Evolutionary conservation across 768 basidiomycete species (phyloP).

Genomic region (Collybia sordida): DNA sequence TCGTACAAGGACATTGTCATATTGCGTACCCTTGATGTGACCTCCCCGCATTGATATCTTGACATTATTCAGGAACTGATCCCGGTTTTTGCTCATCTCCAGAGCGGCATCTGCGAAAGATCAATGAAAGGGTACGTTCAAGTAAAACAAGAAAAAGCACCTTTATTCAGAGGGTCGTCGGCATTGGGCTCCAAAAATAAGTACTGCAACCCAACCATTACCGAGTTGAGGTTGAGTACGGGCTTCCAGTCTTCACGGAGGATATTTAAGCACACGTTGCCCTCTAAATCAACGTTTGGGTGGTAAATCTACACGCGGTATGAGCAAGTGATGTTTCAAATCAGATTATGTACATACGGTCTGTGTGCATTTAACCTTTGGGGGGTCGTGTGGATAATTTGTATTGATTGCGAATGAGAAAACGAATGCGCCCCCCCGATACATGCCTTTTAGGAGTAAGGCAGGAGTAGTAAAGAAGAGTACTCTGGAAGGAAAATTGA

Average conservation of each 20-base stretch:
- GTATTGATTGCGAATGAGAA: conserved; percentile 97
- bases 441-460: conserved; percentile 72
- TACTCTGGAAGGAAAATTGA: not conserved
- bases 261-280: conserved; percentile 98
- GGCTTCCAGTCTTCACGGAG: conserved; percentile 99
- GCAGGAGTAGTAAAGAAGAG: conserved; percentile 5
- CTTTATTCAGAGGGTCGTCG: conserved; percentile 98
- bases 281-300: conserved; percentile 96
- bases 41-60: conserved; percentile 85
- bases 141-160: conserved; percentile 34
- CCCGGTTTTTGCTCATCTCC: conserved; percentile 87
- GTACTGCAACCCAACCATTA: conserved; percentile 98
- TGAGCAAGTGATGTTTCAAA: conserved; percentile 6
- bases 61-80: conserved; percentile 83
- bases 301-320: conserved; percentile 81
- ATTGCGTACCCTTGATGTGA: conserved; percentile 73
- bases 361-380: conserved; percentile 97
- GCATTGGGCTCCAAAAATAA: conserved; percentile 98
- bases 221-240: conserved; percentile 94
- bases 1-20: conserved; percentile 68
- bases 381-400: conserved; percentile 99
- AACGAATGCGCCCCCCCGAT: conserved; percentile 89
- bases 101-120: conserved; percentile 81
- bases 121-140: conserved; percentile 5
- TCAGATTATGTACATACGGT: conserved; percentile 55